phyloP scores from a whole-genome alignment of 805 yeast species.

The Candida morakotiae region DNA sequence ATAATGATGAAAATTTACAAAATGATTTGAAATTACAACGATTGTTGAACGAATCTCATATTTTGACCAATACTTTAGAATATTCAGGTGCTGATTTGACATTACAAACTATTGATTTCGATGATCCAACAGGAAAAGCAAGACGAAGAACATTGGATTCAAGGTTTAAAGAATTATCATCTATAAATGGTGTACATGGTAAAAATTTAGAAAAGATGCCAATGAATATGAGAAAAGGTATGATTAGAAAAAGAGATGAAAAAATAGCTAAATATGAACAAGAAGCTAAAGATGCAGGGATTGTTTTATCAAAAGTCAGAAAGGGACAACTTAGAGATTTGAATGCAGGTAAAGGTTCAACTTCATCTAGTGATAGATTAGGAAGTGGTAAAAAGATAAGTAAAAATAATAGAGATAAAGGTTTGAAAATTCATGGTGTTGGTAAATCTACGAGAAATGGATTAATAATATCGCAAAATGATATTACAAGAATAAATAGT shows the following conservation, averaged over 20 bases:
- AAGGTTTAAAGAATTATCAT: slow-evolving; percentile 45
- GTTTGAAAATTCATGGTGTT: slow-evolving; percentile 69
- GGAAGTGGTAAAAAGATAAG: slow-evolving; percentile 42
- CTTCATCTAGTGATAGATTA: slow-evolving; percentile 46
- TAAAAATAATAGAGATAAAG: slow-evolving; percentile 59
- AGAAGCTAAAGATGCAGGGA: slow-evolving; percentile 88
- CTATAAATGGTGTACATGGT: slow-evolving; percentile 36
- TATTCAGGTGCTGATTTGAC: slow-evolving; percentile 69
- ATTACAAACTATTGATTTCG: slow-evolving; percentile 55
- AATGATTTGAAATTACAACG: slow-evolving; percentile 73
- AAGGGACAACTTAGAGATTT: slow-evolving; percentile 63
- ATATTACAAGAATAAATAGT: slow-evolving; percentile 48
- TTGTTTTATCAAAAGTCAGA: slow-evolving; percentile 67
- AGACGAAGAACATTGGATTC: slow-evolving; percentile 60
- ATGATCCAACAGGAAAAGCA: slow-evolving; percentile 65
- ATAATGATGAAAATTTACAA: slow-evolving; percentile 50
- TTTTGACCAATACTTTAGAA: slow-evolving; percentile 40
- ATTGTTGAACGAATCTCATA: slow-evolving; percentile 67
- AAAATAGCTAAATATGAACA: slow-evolving; percentile 57
- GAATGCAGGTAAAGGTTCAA: slow-evolving; percentile 51
- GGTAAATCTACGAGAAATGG: slow-evolving; percentile 82
- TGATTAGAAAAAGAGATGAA: slow-evolving; percentile 54
- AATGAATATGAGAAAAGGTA: slow-evolving; percentile 82
- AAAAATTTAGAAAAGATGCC: slow-evolving; percentile 73
- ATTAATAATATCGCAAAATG: slow-evolving; percentile 61